phyloP scores from a whole-genome alignment of 768 basidiomycete species.

The Lepiota brunneoincarnata region DNA sequence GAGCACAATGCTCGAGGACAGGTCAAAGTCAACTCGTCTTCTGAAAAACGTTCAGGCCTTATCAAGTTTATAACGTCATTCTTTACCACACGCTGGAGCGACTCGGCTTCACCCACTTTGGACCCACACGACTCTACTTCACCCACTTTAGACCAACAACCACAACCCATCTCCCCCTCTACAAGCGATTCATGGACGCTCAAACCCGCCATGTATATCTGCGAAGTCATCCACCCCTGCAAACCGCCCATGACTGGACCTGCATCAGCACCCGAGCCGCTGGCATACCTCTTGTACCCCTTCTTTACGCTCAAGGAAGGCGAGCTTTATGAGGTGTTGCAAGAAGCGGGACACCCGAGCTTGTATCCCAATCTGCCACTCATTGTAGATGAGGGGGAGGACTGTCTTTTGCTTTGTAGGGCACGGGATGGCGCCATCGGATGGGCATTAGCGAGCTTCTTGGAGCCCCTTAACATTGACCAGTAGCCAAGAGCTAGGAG shows the following conservation, averaged over 20 bases:
- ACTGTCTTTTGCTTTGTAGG: slow-evolving; percentile 74
- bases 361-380: slow-evolving; percentile 70
- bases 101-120: no score
- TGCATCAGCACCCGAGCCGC: no score
- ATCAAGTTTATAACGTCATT: slow-evolving; percentile 33
- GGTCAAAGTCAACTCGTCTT: not conserved
- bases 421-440: slow-evolving; percentile 56
- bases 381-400: slow-evolving; percentile 74
- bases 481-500: not conserved
- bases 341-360: slow-evolving; percentile 79
- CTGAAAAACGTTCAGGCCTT: slow-evolving; percentile 30
- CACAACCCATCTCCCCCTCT: slow-evolving; percentile 24
- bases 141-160: slow-evolving; percentile 14
- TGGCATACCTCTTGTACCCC: slow-evolving; percentile 62
- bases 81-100: slow-evolving; percentile 23
- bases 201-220: slow-evolving; percentile 58
- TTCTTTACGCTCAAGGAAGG: slow-evolving; percentile 71
- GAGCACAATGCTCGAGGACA: no score
- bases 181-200: slow-evolving; percentile 41
- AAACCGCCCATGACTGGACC: slow-evolving; percentile 58
- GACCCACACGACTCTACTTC: slow-evolving; percentile 13
- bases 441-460: slow-evolving; percentile 82
- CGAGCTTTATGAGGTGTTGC: slow-evolving; percentile 63
- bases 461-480: slow-evolving; percentile 50
- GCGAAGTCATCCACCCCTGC: slow-evolving; percentile 68